Evolutionary conservation across 768 basidiomycete species (phyloP).

Genomic region (Termitomyces sp.): DNA sequence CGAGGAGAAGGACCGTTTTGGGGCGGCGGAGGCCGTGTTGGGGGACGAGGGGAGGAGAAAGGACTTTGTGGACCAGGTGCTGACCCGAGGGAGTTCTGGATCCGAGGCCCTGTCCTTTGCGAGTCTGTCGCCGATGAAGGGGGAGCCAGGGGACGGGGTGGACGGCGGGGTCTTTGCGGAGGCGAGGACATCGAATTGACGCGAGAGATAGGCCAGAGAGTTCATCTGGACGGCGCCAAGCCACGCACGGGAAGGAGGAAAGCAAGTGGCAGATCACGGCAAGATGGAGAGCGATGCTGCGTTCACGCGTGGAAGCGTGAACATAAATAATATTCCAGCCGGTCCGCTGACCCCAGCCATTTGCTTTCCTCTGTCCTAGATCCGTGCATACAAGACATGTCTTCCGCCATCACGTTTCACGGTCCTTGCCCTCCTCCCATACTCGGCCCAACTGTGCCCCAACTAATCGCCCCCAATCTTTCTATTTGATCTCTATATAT

Average conservation of each 20-base stretch:
- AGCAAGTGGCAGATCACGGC: constrained; percentile 7
- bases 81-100: constrained; percentile 40
- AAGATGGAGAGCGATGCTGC: constrained; percentile 7
- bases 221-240: constrained; percentile 49
- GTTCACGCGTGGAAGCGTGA: constrained; percentile 7
- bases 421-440: not conserved
- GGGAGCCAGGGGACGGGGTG: constrained; percentile 37
- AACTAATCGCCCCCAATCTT: not conserved
- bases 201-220: constrained; percentile 75
- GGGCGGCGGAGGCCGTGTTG: constrained; percentile 19
- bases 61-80: constrained; percentile 53
- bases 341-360: constrained; percentile 10
- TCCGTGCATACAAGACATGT: constrained; percentile 6
- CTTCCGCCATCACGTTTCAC: not conserved
- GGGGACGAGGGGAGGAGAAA: constrained; percentile 38
- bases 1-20: constrained; percentile 61
- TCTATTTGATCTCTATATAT: constrained; percentile 1
- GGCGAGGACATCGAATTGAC: constrained; percentile 75
- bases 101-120: constrained; percentile 17
- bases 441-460: not conserved
- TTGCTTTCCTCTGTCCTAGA: not conserved
- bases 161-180: constrained; percentile 54
- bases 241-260: not conserved
- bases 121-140: constrained; percentile 21
- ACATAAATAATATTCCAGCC: constrained; percentile 7